Evolutionary conservation across 2,329 filamentous ascomycete genomes (phyloP).

Genomic region (Epichloe coenophiala): DNA sequence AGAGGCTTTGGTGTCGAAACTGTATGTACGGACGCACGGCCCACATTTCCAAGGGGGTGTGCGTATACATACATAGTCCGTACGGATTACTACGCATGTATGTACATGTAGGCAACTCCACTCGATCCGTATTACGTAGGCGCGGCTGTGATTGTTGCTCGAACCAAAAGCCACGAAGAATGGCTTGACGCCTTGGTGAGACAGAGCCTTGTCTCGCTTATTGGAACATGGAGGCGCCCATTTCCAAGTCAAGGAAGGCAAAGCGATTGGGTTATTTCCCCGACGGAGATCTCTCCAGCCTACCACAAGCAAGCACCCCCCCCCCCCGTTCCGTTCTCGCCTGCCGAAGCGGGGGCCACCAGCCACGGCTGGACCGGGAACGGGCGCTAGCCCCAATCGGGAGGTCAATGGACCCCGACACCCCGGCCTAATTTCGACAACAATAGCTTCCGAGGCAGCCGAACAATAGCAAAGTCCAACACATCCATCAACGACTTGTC

Average conservation of each 20-base stretch:
- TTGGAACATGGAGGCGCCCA: too few relatives aligned
- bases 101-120: too few relatives aligned
- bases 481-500: neutral
- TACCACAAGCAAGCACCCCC: neutral
- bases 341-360: too few relatives aligned
- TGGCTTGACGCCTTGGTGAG: too few relatives aligned
- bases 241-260: neutral
- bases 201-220: neutral
- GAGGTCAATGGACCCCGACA: slow-evolving; percentile 13
- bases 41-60: neutral
- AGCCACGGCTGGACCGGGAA: slow-evolving; percentile 7
- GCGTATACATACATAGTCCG: too few relatives aligned
- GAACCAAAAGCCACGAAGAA: neutral
- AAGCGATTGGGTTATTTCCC: neutral
- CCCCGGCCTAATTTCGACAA: slow-evolving; percentile 14
- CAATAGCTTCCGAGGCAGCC: slow-evolving; percentile 16
- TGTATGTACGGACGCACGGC: too few relatives aligned
- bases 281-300: neutral
- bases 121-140: neutral
- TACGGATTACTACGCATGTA: too few relatives aligned
- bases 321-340: neutral
- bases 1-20: neutral
- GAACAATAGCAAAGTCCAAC: slow-evolving; percentile 15
- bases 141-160: neutral
- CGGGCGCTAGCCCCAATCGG: slow-evolving; percentile 17